Evolutionary conservation across 306 rosid species (phyloP).

Genomic region (Canavalia ensiformis): DNA sequence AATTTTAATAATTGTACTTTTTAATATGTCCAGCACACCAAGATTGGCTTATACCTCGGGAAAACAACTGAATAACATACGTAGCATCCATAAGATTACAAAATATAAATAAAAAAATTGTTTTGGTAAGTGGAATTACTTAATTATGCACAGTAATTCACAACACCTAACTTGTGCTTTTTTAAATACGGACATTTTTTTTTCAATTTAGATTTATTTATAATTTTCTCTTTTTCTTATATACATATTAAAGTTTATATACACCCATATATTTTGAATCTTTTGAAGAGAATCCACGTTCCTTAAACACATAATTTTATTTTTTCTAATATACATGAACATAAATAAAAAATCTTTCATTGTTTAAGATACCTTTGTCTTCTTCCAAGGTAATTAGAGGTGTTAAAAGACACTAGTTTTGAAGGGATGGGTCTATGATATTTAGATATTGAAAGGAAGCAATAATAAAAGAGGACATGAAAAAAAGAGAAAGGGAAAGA

Average conservation of each 20-base stretch:
- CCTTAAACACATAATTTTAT: too few species aligned
- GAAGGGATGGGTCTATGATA: constrained; percentile 36
- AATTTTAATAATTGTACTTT: constrained; percentile 17
- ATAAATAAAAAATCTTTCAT: too few species aligned
- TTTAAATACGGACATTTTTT: too few species aligned
- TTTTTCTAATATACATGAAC: too few species aligned
- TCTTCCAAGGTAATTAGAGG: constrained; percentile 50
- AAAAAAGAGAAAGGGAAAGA: constrained; percentile 23
- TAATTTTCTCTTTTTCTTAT: too few species aligned
- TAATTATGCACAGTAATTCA: too few species aligned
- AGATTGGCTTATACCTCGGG: constrained; percentile 18
- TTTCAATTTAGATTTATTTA: too few species aligned
- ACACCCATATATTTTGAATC: too few species aligned
- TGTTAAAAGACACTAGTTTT: background rate
- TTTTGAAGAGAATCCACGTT: too few species aligned
- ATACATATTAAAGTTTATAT: too few species aligned
- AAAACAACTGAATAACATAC: background rate
- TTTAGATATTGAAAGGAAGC: constrained; percentile 52
- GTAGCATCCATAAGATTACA: background rate
- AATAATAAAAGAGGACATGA: constrained; percentile 54
- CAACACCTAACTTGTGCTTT: background rate
- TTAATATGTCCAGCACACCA: constrained; percentile 22
- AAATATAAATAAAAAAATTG: background rate
- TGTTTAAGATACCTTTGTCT: constrained; percentile 31
- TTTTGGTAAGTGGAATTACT: background rate